Evolutionary conservation across 2,329 filamentous ascomycete species (phyloP).

Genomic region (Curvularia sp.): DNA sequence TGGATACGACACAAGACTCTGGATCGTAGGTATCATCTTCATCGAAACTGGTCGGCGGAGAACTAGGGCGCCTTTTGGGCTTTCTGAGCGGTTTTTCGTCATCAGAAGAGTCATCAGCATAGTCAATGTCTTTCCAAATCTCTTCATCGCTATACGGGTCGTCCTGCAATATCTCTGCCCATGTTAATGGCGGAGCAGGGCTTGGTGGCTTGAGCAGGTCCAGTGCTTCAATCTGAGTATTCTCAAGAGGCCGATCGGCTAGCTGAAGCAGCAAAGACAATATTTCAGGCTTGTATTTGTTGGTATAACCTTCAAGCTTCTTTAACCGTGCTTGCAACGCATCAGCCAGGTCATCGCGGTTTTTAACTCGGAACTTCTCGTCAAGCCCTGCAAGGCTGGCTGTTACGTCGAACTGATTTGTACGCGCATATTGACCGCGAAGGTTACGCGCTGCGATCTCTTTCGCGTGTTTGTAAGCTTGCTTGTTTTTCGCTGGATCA

Average conservation of each 20-base stretch:
- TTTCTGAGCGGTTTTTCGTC: slow-evolving; percentile 57
- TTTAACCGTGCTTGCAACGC: slow-evolving; percentile 66
- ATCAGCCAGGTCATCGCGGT: slow-evolving; percentile 80
- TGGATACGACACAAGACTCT: slow-evolving; percentile 40
- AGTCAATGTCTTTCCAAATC: slow-evolving; percentile 76
- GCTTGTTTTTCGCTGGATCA: slow-evolving; percentile 40
- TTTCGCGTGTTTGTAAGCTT: slow-evolving; percentile 48
- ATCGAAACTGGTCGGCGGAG: slow-evolving; percentile 47
- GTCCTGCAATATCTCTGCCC: slow-evolving; percentile 79
- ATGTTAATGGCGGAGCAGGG: slow-evolving; percentile 65
- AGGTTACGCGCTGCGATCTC: slow-evolving; percentile 51
- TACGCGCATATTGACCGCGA: slow-evolving; percentile 52
- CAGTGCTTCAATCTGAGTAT: slow-evolving; percentile 71
- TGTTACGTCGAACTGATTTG: slow-evolving; percentile 58
- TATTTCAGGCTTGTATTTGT: slow-evolving; percentile 78
- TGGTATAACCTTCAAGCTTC: slow-evolving; percentile 62
- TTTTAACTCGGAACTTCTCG: slow-evolving; percentile 83
- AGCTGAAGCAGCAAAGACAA: slow-evolving; percentile 80
- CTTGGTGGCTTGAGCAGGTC: slow-evolving; percentile 60
- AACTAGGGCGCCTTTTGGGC: slow-evolving; percentile 27
- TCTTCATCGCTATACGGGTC: slow-evolving; percentile 74
- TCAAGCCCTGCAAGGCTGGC: slow-evolving; percentile 63
- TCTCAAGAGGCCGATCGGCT: slow-evolving; percentile 78
- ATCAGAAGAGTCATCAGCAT: slow-evolving; percentile 69
- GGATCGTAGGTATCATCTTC: slow-evolving; percentile 49